Base-by-base conservation (phyloP, 2,329 filamentous ascomycete species). In the Coniochaeta pulveracea region DNA sequence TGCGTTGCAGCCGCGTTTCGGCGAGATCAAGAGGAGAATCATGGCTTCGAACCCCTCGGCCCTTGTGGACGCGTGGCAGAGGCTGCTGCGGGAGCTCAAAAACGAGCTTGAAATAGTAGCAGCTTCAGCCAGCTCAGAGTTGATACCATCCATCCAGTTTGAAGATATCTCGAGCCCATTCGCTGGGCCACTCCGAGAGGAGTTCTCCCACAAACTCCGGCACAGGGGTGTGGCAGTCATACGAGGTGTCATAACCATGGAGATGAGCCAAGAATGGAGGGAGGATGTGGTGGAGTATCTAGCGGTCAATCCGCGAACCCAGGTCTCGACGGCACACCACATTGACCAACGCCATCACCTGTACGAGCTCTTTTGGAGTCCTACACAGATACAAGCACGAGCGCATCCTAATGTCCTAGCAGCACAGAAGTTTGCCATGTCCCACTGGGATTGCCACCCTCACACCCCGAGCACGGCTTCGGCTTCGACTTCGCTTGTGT, bases 241-340 rank as follows among this genome's bases (percentile, higher is more conserved):
- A 10, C 44, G 44, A 15, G 30, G 35, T 31, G 46, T 49, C 4
- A 30, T 49, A 10, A 34, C 43, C 1, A 39, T 31, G 19, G 32
- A 43, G 8, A 43, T 39, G 3, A 43, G 12, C 57, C 57, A 21
- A 54, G 69, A 55, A 11, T 66, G 63, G 44, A 72, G 73, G 48
- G 51, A 60, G 16, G 58, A 66, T 30, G 54, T 65, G 9, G 52
- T 58, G 33, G 57, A 62, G 4, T 76, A 76, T 41, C 58, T 74
- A 10, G 47, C 51, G 8, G 54, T 57, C 8, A 74, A 72, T 41
- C 50, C 55, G 3, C 42, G 44, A 7, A 56, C 53, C 2, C 60
- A 49, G 42, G 15, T 19, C 4, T 30, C 27, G 22, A 12, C 18
- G 16, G 14, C 17, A 3, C 34, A 39, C 33, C 44, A 45, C 22